phyloP scores from a whole-genome alignment of 768 basidiomycete genomes.

The Hypsizygus marmoreus region DNA sequence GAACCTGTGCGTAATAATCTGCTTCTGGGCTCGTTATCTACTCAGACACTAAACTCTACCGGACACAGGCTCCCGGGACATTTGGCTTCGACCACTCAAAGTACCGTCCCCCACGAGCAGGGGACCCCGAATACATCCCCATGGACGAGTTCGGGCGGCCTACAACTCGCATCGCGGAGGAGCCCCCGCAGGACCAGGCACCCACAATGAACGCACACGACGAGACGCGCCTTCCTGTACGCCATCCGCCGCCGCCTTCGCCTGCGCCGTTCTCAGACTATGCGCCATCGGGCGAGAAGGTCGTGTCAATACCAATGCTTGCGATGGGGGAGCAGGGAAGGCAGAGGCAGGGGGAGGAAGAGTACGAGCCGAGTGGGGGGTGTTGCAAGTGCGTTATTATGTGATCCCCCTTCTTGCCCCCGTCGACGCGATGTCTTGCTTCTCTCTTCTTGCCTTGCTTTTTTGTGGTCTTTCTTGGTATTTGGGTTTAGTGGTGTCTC shows the following conservation, averaged over 20 bases:
- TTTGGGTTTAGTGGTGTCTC: background rate
- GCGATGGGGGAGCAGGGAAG: slow-evolving; percentile 30
- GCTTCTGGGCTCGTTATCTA: slow-evolving; percentile 3
- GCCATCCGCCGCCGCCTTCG: slow-evolving; percentile 46
- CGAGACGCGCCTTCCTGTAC: slow-evolving; percentile 29
- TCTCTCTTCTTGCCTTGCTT: background rate
- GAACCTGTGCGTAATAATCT: slow-evolving; percentile 62
- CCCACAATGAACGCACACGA: slow-evolving; percentile 25
- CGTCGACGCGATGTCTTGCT: background rate
- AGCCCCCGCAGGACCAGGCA: slow-evolving; percentile 23
- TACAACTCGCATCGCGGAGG: slow-evolving; percentile 16
- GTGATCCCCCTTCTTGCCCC: too few relatives aligned
- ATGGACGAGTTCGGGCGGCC: slow-evolving; percentile 70
- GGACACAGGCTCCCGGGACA: slow-evolving; percentile 71
- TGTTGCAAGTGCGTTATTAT: slow-evolving; percentile 87
- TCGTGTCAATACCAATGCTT: slow-evolving; percentile 12
- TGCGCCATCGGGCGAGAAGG: slow-evolving; percentile 29
- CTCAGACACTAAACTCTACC: background rate
- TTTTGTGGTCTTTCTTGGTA: background rate
- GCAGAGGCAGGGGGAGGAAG: slow-evolving; percentile 46
- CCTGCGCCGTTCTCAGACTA: slow-evolving; percentile 71
- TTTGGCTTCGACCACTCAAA: slow-evolving; percentile 80
- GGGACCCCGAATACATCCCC: slow-evolving; percentile 42
- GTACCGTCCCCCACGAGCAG: slow-evolving; percentile 51
- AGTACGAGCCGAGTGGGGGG: slow-evolving; percentile 54